Evolutionary conservation across 805 yeast species (phyloP), one percentile per base, ranked within the genome.

Genomic region (Schwanniomyces vanrijiae): DNA sequence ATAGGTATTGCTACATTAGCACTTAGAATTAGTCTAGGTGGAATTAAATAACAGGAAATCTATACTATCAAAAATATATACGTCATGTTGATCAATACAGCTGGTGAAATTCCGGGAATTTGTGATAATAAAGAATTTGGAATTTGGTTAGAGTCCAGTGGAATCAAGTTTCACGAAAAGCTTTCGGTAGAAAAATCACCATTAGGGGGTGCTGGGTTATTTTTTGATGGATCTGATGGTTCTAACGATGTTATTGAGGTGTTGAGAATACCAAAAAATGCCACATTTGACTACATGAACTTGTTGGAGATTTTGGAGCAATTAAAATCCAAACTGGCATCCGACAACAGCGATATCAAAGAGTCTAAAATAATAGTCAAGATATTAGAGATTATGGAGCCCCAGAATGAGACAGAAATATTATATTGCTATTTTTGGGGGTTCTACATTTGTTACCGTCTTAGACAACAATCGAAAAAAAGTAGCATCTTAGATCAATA

Each of bases 191-290:
- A 49, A 18, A 11, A 43, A 14, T 61, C 68, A 42, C 18, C 44
- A 1, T 47, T 65, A 11, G 72, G 73, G n/a, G 74, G 74, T 10
- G 51, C 52, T 6, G 74, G 74, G 5, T 39, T 69, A 8, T 58
- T 61, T 35, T 53, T 55, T 41, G 51, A 55, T 29, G 24, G 16
- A 5, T 29, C 10, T 4, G 40, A 44, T 4, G 45, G 33, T 2
- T 14, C 13, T 3, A 16, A 4, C 9, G 46, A 47, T 13, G 60
- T 55, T 22, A 24, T 51, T 8, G 51, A 56, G 16, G 42, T 60
- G 13, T 51, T 59, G n/a, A 40, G 65, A 31, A 54, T 64, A 7
- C 66, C 66, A 5, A 21, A 37, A 2, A 16, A 11, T 1, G 20
- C 49, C 4, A 49, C 54, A 1, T 56, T 53, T 42, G 69, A 68